These are phyloP conservation scores for Fibroporia radiculosa DNA, from an alignment of 768 basidiomycete genomes.

Conservation along the genomic window DNA sequence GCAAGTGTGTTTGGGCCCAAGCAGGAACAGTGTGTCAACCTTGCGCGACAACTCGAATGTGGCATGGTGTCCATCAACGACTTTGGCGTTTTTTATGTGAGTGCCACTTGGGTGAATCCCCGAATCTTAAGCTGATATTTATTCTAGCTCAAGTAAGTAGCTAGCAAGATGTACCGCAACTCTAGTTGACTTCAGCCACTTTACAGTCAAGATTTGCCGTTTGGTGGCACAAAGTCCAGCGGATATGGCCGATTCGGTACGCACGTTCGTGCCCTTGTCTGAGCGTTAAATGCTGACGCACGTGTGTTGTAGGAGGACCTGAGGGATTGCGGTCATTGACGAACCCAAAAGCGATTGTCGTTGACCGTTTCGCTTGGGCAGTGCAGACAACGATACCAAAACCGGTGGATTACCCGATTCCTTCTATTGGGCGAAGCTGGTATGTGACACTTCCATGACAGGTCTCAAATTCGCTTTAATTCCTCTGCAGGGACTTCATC, in stretches of 20 bases:
- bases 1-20: conserved; percentile 92
- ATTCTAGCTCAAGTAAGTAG: conserved; percentile 55
- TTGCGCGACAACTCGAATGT: conserved; percentile 78
- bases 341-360: conserved; percentile 80
- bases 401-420: conserved; percentile 80
- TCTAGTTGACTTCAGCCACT: conserved; percentile 4
- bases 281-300: conserved; percentile 2
- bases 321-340: conserved; percentile 89
- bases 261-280: conserved; percentile 15
- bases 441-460: conserved; percentile 27
- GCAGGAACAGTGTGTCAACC: conserved; percentile 65
- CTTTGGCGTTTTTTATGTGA: conserved; percentile 81
- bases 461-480: not conserved
- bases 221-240: conserved; percentile 86
- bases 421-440: conserved; percentile 69
- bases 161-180: not conserved
- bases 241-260: conserved; percentile 92
- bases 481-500: conserved; percentile 37
- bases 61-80: conserved; percentile 99
- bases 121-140: conserved; percentile 11
- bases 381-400: conserved; percentile 83
- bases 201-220: conserved; percentile 82
- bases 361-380: conserved; percentile 78
- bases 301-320: conserved; percentile 56
- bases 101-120: conserved; percentile 18